Base-by-base conservation (phyloP, 177 flowering plant species). In the Vitis hybrid region DNA sequence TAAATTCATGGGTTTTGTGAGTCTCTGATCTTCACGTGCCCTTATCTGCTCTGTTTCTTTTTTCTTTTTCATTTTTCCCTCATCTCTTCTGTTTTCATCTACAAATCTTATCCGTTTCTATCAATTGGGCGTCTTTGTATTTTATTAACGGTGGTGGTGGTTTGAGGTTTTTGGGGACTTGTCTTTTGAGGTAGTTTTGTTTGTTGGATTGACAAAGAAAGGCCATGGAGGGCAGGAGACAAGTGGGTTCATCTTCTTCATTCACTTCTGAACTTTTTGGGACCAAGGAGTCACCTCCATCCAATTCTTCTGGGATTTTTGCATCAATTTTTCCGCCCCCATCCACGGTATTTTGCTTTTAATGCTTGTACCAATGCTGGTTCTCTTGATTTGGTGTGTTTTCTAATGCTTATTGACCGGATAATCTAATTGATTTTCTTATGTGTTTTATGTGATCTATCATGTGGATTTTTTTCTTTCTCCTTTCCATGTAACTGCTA, bases 211-310 rank as follows among this genome's bases (percentile, higher is more conserved):
- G 59, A 15, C 35, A 27, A 18, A 53, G 11, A 54, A 46, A 18
- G 65, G 57, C 14, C 63, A 84, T 83, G 87, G 86, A 81, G 21
- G 67, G 72, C 24, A 71, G 80, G 71, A 77, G 74, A 62, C 71
- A 78, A 69, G 75, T 62, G 35, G 68, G 79, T 46, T 71, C 80
- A 11, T 73, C 87, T 30, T 79, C 88, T 60, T 81, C 91, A 8
- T 76, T 85, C 69, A 76, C 85, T 61, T 73, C 88, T 75, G 88
- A 85, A 18, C 87, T 88, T 71, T 90, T 88, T 64, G 89, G 88
- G 35, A 41, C 70, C 76, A 82, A 78, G 68, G 79, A 82, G 48
- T 60, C 83, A 14, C 70, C 80, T 21, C 61, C 80, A 1, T 55
- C 83, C 0, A 69, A 85, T 0, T 77, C 87, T 1, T 21, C 81